Percentiles rank a stretch among this genome's conserved stretches.
phyloP scores from a whole-genome alignment of 805 yeast species.

The Jamesozyma gamospora region DNA sequence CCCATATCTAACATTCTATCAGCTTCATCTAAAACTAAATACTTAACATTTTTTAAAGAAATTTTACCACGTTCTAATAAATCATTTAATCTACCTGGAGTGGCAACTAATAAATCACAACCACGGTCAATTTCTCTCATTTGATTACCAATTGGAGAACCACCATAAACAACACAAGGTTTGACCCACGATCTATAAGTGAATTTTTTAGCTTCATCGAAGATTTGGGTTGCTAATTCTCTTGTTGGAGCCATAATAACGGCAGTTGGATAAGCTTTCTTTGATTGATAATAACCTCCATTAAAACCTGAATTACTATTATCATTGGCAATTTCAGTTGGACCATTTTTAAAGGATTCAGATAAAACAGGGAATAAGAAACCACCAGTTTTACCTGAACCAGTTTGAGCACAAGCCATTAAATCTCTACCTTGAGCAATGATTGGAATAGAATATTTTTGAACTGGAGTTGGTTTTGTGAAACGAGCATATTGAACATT shows the following conservation, averaged over 20 bases:
- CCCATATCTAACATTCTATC: conserved; percentile 99
- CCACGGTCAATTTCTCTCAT: conserved; percentile 84
- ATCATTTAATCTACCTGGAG: conserved; percentile 98
- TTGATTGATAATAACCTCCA: conserved; percentile 35
- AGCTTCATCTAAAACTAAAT: conserved; percentile 95
- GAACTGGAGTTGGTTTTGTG: conserved; percentile 93
- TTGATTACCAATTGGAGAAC: conserved; percentile 88
- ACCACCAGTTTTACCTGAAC: conserved; percentile 99
- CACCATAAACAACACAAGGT: conserved; percentile 96
- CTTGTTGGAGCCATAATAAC: conserved; percentile 97
- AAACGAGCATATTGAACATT: conserved; percentile 84
- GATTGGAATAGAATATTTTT: conserved; percentile 86
- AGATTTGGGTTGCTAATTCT: conserved; percentile 96
- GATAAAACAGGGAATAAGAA: conserved; percentile 95
- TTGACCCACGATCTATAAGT: conserved; percentile 97
- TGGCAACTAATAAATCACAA: conserved; percentile 92
- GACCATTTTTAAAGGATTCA: conserved; percentile 83
- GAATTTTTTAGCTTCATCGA: conserved; percentile 90
- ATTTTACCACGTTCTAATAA: conserved; percentile 90
- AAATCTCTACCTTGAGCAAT: conserved; percentile 82
- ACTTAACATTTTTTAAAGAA: conserved; percentile 81
- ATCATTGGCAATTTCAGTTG: conserved; percentile 46
- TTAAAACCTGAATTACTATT: background rate
- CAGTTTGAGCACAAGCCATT: conserved; percentile 97
- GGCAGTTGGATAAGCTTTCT: conserved; percentile 89